Percentiles rank a stretch among this genome's conserved stretches.
Evolutionary conservation across 257 asterid species (phyloP).

Genomic region (Ballota nigra): DNA sequence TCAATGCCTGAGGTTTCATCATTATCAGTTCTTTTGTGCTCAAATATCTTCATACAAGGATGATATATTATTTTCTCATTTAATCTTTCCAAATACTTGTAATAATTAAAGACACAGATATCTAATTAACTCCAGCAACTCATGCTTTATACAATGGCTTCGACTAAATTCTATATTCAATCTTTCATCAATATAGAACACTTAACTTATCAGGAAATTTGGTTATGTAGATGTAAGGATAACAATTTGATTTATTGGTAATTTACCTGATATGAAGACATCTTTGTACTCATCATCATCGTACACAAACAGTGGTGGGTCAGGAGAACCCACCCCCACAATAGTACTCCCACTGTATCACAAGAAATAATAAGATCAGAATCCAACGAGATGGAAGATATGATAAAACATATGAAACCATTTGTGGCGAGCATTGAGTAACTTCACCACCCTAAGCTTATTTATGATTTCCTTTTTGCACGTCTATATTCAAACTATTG

Average conservation of each 20-base stretch:
- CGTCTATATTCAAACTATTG: too few species aligned
- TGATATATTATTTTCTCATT: too few species aligned
- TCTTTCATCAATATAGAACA: too few species aligned
- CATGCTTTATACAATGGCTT: too few species aligned
- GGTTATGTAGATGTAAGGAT: background rate
- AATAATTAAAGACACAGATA: background rate
- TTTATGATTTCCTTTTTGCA: background rate
- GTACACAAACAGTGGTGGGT: slow-evolving; percentile 81
- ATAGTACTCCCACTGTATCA: slow-evolving; percentile 88
- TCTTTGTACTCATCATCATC: slow-evolving; percentile 86
- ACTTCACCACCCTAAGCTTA: background rate
- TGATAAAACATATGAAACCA: background rate
- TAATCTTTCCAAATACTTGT: background rate
- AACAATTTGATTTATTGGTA: background rate
- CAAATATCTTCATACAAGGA: background rate
- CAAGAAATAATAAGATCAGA: background rate
- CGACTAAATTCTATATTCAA: too few species aligned
- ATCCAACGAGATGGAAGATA: background rate
- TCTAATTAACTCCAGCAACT: too few species aligned
- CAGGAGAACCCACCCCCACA: slow-evolving; percentile 94
- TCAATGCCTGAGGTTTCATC: background rate
- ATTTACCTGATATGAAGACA: slow-evolving; percentile 79
- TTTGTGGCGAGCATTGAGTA: background rate
- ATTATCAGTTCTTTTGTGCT: background rate
- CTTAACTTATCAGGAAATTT: too few species aligned